Evolutionary conservation across 306 rosid genomes (phyloP), one percentile per base, ranked within the genome.

Genomic region (Prinsepia uniflora): DNA sequence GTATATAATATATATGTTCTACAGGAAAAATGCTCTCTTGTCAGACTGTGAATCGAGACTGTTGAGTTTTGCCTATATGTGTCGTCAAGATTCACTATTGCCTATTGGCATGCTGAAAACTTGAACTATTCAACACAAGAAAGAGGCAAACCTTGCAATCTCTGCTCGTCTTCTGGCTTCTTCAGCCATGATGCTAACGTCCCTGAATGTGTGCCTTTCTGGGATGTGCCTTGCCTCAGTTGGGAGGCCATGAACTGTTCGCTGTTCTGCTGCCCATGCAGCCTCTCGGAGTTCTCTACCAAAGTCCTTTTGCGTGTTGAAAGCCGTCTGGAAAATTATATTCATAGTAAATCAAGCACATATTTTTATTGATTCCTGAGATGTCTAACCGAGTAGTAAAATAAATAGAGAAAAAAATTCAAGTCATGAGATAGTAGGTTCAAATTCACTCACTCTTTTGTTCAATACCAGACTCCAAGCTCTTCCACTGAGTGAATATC

Each of bases 101-200:
- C 39, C 2, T 6, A 6, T 42, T n/a, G 34, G 39, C 14, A 10
- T 54, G 39, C 40, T n/a, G 19, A 69, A 36, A 5, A 41, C 20
- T 54, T 54, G 64, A 40, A 69, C 62, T 24, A 61, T 60, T 39
- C 20, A 43, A 57, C 56, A 7, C 14, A 41, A 36, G 11, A 72
- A 30, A 44, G 47, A 72, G 18, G 13, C 58, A 19, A 59, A 72
- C 76, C 69, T 59, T 48, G 76, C 60, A 72, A 61, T 72, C 76
- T 61, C 76, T 59, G 69, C 76, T 3, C 76, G 69, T 39, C 76
- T 52, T 18, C 60, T 20, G 61, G 76, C 76, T 72, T 60, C 69
- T 47, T 72, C 76, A 48, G 76, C 76, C 76, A 72, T 72, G 22
- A 72, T 61, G 68, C 76, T 72, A 47, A 72, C 68, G 9, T 72